Percentiles rank a stretch among this genome's conserved stretches.
These are phyloP conservation scores for Aureobasidium sp. DNA, from an alignment of 2,329 filamentous ascomycete genomes.

Conservation along the genomic window DNA sequence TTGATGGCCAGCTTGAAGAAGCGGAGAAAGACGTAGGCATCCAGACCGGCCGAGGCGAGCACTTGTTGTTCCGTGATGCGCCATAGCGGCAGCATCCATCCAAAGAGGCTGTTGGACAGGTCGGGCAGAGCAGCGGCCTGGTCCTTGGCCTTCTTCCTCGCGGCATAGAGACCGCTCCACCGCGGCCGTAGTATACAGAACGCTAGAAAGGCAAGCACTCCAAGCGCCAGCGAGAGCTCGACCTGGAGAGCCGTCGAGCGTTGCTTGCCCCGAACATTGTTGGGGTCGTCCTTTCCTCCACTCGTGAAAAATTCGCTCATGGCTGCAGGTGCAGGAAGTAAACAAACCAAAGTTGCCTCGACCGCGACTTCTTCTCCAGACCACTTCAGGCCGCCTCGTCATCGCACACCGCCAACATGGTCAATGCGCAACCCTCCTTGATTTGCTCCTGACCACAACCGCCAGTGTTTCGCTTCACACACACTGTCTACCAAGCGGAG, in stretches of 20 bases:
- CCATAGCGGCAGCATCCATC: slow-evolving; percentile 86
- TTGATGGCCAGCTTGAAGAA: slow-evolving; percentile 96
- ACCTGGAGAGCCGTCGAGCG: slow-evolving; percentile 51
- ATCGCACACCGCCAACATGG: slow-evolving; percentile 5
- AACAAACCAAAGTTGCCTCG: slow-evolving; percentile 2
- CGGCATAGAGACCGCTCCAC: slow-evolving; percentile 88
- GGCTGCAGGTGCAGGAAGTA: slow-evolving; percentile 1
- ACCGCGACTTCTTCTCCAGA: neutral
- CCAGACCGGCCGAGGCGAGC: slow-evolving; percentile 79
- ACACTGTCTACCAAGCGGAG: neutral
- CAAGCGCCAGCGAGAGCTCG: slow-evolving; percentile 63
- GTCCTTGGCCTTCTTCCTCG: slow-evolving; percentile 69
- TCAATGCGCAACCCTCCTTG: neutral
- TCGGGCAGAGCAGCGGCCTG: slow-evolving; percentile 62
- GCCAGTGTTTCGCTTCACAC: neutral
- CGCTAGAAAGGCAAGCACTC: slow-evolving; percentile 61
- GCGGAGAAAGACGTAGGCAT: slow-evolving; percentile 89
- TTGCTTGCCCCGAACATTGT: neutral
- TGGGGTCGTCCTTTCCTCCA: slow-evolving; percentile 19
- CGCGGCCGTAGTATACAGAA: slow-evolving; percentile 83
- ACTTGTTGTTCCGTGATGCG: slow-evolving; percentile 83
- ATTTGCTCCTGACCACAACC: neutral
- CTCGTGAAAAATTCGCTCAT: slow-evolving; percentile 21
- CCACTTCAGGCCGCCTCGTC: slow-evolving; percentile 4
- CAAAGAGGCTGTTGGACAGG: slow-evolving; percentile 77